A percentile compares a stretch with the other conserved stretches of the same genome.
phyloP scores from a whole-genome alignment of 2,329 filamentous ascomycete genomes.

The Gnomoniopsis sp. region DNA sequence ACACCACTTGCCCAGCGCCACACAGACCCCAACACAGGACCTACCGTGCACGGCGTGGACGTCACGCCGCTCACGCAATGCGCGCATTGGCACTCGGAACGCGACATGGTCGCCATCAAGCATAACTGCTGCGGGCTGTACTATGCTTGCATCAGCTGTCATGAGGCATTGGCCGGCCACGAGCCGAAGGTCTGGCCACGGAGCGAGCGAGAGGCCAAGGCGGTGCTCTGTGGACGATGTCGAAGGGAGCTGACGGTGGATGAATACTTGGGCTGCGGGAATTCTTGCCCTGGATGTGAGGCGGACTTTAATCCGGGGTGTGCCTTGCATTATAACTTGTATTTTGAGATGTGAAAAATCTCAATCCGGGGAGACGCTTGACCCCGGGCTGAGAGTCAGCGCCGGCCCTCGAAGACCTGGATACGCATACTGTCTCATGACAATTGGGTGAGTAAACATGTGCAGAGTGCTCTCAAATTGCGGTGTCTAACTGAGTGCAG shows the following conservation, averaged over 20 bases:
- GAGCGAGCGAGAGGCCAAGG: conserved; percentile 12
- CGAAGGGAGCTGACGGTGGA: conserved; percentile 19
- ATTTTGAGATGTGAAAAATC: conserved; percentile 19
- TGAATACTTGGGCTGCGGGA: conserved; percentile 19
- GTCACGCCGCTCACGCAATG: conserved; percentile 21
- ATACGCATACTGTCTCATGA: no score
- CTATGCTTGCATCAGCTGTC: conserved; percentile 24
- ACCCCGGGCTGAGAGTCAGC: no score
- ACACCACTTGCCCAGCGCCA: not conserved
- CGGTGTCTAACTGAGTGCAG: no score
- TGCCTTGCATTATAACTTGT: conserved; percentile 21
- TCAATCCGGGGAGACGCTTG: not conserved
- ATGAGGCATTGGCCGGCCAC: conserved; percentile 20
- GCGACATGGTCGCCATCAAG: conserved; percentile 24
- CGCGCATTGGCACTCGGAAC: conserved; percentile 23
- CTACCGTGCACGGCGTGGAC: conserved; percentile 18
- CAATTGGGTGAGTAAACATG: no score
- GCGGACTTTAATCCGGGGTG: conserved; percentile 23
- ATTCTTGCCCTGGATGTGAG: conserved; percentile 18
- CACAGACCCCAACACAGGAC: not conserved
- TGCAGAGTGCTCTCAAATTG: no score
- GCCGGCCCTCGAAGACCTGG: no score
- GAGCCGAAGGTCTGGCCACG: conserved; percentile 18
- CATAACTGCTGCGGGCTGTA: conserved; percentile 24
- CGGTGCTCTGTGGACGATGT: conserved; percentile 22